Base-by-base conservation (phyloP, 805 yeast species). In the Yamadazyma tumulicola region DNA sequence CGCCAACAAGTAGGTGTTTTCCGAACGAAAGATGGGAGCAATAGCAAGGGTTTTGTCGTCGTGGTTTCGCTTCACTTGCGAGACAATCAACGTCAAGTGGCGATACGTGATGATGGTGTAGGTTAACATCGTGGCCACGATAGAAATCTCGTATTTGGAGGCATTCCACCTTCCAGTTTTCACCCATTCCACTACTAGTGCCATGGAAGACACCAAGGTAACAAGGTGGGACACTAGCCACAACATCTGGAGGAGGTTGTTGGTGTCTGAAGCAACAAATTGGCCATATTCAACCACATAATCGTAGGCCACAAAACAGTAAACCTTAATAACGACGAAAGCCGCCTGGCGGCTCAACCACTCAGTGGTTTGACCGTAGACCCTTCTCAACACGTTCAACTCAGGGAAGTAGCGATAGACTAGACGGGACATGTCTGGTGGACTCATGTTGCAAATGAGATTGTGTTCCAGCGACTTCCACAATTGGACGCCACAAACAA, bases 1-100 rank as follows among this genome's bases (percentile, higher is more conserved):
- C 0, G 45, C 49, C 19, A 61, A 43, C 9, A 61, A 42, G 21
- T 48, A 51, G 16, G 59, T 51, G 34, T 53, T 57, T 25, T 62
- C 67, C 5, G 64, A 52, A 23, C 49, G 44, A 24, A 59, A 36
- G 13, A 58, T 25, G 5, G 42, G 35, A 0, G 54, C 43, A 29
- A 57, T 32, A 2, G 57, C 56, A 8, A 30, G 19, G 19, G 24
- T 16, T 11, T 4, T 11, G 8, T 8, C n/a, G n/a, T n/a, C n/a
- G n/a, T n/a, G n/a, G n/a, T n/a, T n/a, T n/a, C n/a, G n/a, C 15
- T 20, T 27, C n/a, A 4, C 10, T 10, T 28, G 5, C 18, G 22
- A 25, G 7, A 6, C 8, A 8, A 28, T 9, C 9, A 35, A 21
- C 3, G 29, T 16, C 4, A 37, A 25, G 29, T 51, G 53, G 10